Base-by-base conservation (phyloP, 371 early-diverging fungal species). In the Apophysomyces sp. region DNA sequence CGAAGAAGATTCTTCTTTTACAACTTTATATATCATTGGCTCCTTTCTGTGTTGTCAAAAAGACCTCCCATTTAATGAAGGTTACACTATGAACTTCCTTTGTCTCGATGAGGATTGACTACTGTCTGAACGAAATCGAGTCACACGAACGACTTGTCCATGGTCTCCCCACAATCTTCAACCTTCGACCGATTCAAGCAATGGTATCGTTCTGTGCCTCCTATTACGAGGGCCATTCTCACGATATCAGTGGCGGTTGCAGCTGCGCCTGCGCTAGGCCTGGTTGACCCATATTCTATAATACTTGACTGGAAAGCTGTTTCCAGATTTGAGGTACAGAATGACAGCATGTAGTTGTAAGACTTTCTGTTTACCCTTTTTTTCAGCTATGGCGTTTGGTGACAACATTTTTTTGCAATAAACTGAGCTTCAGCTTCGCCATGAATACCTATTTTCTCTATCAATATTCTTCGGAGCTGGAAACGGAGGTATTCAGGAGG, bases 341-440 rank as follows among this genome's bases (percentile, higher is more conserved):
- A 8, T 26, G 6, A 30, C 30, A n/a, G 16, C 31, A 16, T 40
- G 29, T 28, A 21, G 4, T 7, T 11, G 8, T 31, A 12, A 13
- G 26, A 30, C 32, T 31, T 32, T 32, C 11, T 12, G 15, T 56
- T n/a, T n/a, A 16, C 1, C 30, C 60, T 18, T 60, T 60, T n/a
- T 55, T 68, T 51, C 71, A 94, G 87, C 31, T 94, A 34, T 93
- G 94, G 89, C 81, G 95, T 16, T 69, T 94, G 18, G 74, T 89
- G 2, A 91, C 94, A 1, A 67, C 82, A 24, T 93, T 93, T 70
- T 80, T 93, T 60, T 52, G 77, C 29, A 72, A 83, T 16, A 65
- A 64, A 9, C 57, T 92, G 28, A 69, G 76, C 37, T 70, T 93
- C 55, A 74, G 76, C 30, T 86, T 86, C 66, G 73, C 89, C 8